Conservation (phyloP, 345 rosid genomes). For the Eucalyptus dawsonii region DNA sequence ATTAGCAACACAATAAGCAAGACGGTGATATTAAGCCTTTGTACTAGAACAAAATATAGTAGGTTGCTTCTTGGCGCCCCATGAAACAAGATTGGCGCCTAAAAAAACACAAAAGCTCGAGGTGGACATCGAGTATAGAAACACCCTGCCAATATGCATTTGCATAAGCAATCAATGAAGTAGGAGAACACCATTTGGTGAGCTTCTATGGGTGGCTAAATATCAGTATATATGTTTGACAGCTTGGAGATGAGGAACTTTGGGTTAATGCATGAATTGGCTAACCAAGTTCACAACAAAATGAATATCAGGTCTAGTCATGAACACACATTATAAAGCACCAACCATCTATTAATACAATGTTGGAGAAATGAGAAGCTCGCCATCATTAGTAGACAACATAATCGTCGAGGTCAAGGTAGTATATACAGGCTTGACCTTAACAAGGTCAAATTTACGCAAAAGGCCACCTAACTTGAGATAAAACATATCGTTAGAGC, state of each 20-base stretch:
- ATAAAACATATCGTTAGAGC: too few relatives aligned
- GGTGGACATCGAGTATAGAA: not conserved
- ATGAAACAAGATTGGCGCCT: not conserved
- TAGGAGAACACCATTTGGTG: too few relatives aligned
- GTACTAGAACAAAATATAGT: not conserved
- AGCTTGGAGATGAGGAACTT: not conserved
- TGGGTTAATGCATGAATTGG: not conserved
- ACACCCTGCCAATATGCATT: not conserved
- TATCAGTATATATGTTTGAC: not conserved
- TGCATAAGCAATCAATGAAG: too few relatives aligned
- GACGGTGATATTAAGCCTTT: accelerated
- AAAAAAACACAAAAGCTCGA: not conserved
- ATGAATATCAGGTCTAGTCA: not conserved
- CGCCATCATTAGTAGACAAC: not conserved
- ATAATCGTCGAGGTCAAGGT: not conserved
- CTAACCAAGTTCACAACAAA: not conserved
- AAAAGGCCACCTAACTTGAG: not conserved
- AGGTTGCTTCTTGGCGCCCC: not conserved
- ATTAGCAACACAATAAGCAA: not conserved
- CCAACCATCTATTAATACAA: not conserved
- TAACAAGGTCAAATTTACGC: not conserved
- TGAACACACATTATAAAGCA: not conserved
- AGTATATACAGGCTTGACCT: not conserved
- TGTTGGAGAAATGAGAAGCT: too few relatives aligned
- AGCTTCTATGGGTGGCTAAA: not conserved